Evolutionary conservation across 2,329 filamentous ascomycete genomes (phyloP), one percentile per base, ranked within the genome.

Genomic region (Fusarium pseudoanthophilum): DNA sequence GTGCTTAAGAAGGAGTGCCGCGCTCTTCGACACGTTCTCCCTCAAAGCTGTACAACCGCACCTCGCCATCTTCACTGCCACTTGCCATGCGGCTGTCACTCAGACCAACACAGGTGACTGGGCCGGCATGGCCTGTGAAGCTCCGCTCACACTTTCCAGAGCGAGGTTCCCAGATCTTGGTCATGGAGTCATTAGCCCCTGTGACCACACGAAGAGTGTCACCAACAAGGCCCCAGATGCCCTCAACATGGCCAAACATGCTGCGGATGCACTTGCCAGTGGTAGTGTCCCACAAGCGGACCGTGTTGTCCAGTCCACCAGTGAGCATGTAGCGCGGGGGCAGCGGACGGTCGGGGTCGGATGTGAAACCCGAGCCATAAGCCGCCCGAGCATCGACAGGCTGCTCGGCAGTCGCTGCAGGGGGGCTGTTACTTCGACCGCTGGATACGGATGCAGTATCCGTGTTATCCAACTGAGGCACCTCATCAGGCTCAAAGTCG

Each of bases 221-320:
- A 7, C 93, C 95, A 0, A 93, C 94, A 6, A 99, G 87, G 11
- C 93, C 93, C 96, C 96, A 99, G 26, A 99, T 92, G 37, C 96
- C 96, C 82, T 99, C 96, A 28, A 99, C 89, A 78, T 99, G 96
- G 0, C 96, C 96, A 80, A 98, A 99, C 86, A 98, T 97, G 37
- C 94, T 97, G 70, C 94, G 93, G 39, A 98, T 87, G 78, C 94
- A 97, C 72, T 90, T 90, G 42, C 94, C 94, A 1, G 92, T 92
- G 10, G 89, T 89, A 4, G 95, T 93, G 80, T 98, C 94, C 95
- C 96, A 99, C 26, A 98, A 88, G 16, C 95, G 92, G 71, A 98
- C 93, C 1, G 95, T 98, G 64, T 92, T 93, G 82, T 99, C 96
- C 24, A 99, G 88, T 1, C 94, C 95, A 57, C 94, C 95, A 1